Evolutionary conservation across 371 early-diverging fungal genomes (phyloP).

Genomic region (Nematocida sp.): DNA sequence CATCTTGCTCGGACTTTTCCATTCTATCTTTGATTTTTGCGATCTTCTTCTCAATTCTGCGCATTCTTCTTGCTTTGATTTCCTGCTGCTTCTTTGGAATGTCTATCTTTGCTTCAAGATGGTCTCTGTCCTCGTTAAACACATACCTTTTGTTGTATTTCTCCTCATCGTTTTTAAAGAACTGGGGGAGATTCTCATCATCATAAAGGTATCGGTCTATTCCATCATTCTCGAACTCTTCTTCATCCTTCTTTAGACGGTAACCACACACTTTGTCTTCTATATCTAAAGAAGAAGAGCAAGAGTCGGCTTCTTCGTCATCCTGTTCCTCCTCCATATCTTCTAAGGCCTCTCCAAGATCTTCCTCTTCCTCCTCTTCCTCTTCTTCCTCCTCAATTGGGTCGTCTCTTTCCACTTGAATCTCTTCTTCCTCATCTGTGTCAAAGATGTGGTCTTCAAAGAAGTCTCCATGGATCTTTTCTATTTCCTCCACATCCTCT

Average conservation of each 20-base stretch:
- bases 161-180: conserved; percentile 59
- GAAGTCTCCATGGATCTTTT: conserved; percentile 58
- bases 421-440: not conserved
- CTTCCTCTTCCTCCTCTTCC: conserved; percentile 19
- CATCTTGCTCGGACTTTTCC: conserved; percentile 57
- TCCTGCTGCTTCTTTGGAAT: conserved; percentile 63
- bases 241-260: conserved; percentile 60
- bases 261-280: conserved; percentile 62
- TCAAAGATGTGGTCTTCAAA: conserved; percentile 54
- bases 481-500: conserved; percentile 68
- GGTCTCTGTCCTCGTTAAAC: conserved; percentile 51
- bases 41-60: conserved; percentile 59
- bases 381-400: not conserved
- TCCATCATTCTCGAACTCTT: conserved; percentile 62
- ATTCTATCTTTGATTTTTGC: conserved; percentile 58
- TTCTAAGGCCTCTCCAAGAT: conserved; percentile 33
- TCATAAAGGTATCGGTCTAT: conserved; percentile 63
- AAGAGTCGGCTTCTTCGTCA: conserved; percentile 48
- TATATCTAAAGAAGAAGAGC: conserved; percentile 56
- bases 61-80: conserved; percentile 49
- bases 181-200: conserved; percentile 62
- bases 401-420: not conserved
- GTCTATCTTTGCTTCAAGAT: conserved; percentile 37
- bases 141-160: conserved; percentile 53
- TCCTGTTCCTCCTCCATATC: conserved; percentile 54